Evolutionary conservation across 1,284 basidiomycete species (phyloP).

Genomic region (Apiotrichum siamense): DNA sequence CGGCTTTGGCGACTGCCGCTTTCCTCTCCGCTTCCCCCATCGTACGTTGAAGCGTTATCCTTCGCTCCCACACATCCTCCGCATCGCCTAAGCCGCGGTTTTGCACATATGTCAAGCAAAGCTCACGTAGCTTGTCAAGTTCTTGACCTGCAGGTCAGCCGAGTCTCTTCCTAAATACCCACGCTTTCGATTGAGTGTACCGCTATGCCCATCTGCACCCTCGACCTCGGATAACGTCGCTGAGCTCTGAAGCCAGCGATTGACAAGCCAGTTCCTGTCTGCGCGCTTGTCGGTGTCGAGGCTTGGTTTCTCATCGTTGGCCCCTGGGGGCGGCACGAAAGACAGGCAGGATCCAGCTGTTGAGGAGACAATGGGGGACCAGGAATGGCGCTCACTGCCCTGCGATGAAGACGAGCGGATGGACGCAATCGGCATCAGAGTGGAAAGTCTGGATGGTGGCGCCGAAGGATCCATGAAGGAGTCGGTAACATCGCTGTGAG

Average conservation of each 20-base stretch:
- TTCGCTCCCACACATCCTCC: slow-evolving; percentile 18
- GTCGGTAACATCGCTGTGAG: too few relatives aligned
- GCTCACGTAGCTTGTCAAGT: neutral
- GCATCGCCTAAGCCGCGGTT: slow-evolving; percentile 20
- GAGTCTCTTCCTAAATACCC: neutral
- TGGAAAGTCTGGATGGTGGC: neutral
- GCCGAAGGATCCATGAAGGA: neutral
- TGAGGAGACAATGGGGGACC: neutral
- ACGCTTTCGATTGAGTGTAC: slow-evolving; percentile 6
- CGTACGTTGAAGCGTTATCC: slow-evolving; percentile 11
- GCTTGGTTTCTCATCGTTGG: slow-evolving; percentile 6
- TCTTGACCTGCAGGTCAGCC: slow-evolving; percentile 2
- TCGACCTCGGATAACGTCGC: slow-evolving; percentile 1
- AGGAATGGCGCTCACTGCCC: neutral
- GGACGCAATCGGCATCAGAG: neutral
- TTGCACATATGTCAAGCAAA: slow-evolving; percentile 5
- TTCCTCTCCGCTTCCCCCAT: slow-evolving; percentile 15
- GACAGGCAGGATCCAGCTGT: neutral
- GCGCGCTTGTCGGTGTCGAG: slow-evolving; percentile 11
- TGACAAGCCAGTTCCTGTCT: slow-evolving; percentile 19
- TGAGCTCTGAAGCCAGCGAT: slow-evolving; percentile 11
- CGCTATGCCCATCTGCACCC: slow-evolving; percentile 6
- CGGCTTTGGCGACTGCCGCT: slow-evolving; percentile 14
- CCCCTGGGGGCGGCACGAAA: slow-evolving; percentile 5
- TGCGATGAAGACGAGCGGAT: neutral